These are phyloP conservation scores for Sphaerulina musiva DNA, from an alignment of 2,329 filamentous ascomycete genomes.

Conservation along the genomic window DNA sequence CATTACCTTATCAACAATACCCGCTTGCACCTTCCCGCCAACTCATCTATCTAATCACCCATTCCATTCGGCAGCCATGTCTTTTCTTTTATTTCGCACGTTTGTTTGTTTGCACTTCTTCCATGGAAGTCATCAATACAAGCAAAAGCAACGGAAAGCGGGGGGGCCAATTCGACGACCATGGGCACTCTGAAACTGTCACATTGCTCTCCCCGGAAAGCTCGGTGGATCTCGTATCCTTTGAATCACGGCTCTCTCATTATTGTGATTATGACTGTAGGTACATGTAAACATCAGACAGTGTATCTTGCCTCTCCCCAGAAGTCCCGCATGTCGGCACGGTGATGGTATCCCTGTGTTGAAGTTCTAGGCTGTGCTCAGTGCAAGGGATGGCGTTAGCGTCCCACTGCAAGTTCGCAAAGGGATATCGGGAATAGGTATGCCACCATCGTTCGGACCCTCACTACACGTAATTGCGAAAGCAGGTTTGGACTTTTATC, in stretches of 20 bases:
- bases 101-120: neutral
- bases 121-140: neutral
- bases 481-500: slow-evolving; percentile 1
- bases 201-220: neutral
- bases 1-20: no score
- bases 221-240: neutral
- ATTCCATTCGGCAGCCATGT: slow-evolving; percentile 4
- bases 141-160: neutral
- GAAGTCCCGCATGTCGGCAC: no score
- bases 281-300: no score
- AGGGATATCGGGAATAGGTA: no score
- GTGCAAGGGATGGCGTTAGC: no score
- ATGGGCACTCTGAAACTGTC: neutral
- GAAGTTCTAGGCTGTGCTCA: no score
- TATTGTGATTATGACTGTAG: no score
- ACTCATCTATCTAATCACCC: neutral
- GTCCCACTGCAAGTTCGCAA: no score
- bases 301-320: no score
- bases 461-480: neutral
- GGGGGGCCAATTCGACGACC: neutral
- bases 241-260: neutral
- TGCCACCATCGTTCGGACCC: no score
- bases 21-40: neutral
- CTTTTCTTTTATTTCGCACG: neutral
- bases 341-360: no score